Conservation (phyloP, 768 basidiomycete species). For the Phlebiopsis gigantea region DNA sequence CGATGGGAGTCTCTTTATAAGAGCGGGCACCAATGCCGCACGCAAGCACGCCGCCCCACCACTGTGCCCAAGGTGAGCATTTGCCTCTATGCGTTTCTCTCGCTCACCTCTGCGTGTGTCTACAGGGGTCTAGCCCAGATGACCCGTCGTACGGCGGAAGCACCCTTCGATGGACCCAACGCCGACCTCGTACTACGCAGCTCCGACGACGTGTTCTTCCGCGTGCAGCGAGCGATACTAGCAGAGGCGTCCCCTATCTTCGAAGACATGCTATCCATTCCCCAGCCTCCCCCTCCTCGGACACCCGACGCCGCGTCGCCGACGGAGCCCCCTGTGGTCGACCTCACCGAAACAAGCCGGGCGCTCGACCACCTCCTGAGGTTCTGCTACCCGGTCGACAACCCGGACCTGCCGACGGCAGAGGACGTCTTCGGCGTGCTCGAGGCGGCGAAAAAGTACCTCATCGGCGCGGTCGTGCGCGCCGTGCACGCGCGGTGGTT, state of each 20-base stretch:
- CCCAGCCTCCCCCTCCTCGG: background rate
- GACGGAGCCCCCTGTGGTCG: background rate
- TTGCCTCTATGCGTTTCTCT: no score
- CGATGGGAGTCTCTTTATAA: no score
- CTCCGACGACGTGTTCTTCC: slow-evolving; percentile 24
- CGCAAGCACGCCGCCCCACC: no score
- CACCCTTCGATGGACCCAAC: slow-evolving; percentile 16
- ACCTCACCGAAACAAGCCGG: slow-evolving; percentile 14
- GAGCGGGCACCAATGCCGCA: no score
- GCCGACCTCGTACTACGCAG: slow-evolving; percentile 27
- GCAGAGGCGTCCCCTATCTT: slow-evolving; percentile 26
- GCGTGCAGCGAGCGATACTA: slow-evolving; percentile 25
- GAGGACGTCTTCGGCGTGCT: slow-evolving; percentile 5
- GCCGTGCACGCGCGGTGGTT: background rate
- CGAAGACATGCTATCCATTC: slow-evolving; percentile 22
- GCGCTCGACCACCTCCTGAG: slow-evolving; percentile 12
- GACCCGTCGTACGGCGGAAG: background rate
- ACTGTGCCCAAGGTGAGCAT: no score
- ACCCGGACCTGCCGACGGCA: background rate
- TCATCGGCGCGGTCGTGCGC: slow-evolving; percentile 11
- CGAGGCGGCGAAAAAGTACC: slow-evolving; percentile 19
- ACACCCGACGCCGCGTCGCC: no score
- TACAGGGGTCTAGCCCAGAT: no score
- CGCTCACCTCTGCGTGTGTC: no score
- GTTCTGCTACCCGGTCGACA: slow-evolving; percentile 13